Percentiles rank a stretch among this genome's conserved stretches.
Conservation (phyloP, 306 rosid species). For the Argentina anserina region DNA sequence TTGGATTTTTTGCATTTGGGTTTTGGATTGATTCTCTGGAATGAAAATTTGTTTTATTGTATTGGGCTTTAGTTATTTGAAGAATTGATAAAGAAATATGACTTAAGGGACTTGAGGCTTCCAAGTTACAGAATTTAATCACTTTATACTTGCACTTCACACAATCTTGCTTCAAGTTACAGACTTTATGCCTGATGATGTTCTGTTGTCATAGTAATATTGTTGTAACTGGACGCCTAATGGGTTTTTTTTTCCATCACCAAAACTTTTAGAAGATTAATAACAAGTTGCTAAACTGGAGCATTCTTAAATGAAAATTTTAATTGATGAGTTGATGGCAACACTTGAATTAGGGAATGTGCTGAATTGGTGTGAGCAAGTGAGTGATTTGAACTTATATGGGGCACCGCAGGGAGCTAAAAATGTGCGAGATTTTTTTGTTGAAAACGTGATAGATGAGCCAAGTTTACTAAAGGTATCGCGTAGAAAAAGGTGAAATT, state of each 20-base stretch:
- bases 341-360: neutral
- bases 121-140: neutral
- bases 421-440: neutral
- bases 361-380: neutral
- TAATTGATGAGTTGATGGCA: neutral
- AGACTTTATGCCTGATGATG: neutral
- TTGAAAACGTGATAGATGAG: neutral
- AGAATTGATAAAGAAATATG: neutral
- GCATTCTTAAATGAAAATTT: too few species aligned
- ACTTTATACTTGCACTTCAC: neutral
- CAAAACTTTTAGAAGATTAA: neutral
- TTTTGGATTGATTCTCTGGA: neutral
- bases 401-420: neutral
- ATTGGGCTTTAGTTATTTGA: constrained; percentile 2
- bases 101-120: neutral
- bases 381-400: neutral
- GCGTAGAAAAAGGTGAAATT: neutral
- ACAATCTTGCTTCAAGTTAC: neutral
- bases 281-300: too few species aligned
- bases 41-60: neutral
- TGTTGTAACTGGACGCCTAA: neutral
- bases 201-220: neutral
- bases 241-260: neutral
- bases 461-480: too few species aligned
- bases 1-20: neutral